Evolutionary conservation across 2,329 filamentous ascomycete genomes (phyloP).

Genomic region (Hypoxylon sp.): DNA sequence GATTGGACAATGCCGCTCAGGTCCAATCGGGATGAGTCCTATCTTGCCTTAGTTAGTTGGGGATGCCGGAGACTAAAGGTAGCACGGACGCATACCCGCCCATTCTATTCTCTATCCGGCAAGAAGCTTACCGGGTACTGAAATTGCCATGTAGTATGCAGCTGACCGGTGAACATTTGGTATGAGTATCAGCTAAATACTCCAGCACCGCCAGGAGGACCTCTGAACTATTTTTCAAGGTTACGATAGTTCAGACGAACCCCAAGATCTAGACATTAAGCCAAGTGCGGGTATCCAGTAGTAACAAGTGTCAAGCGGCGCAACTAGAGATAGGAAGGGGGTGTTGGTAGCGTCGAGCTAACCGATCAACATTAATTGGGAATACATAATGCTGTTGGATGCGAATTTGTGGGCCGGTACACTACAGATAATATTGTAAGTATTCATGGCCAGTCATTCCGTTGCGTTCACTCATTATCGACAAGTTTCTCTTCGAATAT

Average conservation of each 20-base stretch:
- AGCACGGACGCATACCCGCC: slow-evolving; percentile 23
- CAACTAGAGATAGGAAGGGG: slow-evolving; percentile 21
- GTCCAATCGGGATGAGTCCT: slow-evolving; percentile 36
- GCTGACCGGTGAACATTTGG: neutral
- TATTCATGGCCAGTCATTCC: slow-evolving; percentile 8
- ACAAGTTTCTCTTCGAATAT: slow-evolving; percentile 11
- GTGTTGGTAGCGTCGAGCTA: slow-evolving; percentile 18
- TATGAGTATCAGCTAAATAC: slow-evolving; percentile 15
- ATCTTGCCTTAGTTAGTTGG: slow-evolving; percentile 25
- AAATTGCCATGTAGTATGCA: slow-evolving; percentile 31
- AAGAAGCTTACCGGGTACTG: slow-evolving; percentile 24
- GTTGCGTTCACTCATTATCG: slow-evolving; percentile 15
- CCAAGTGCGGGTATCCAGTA: slow-evolving; percentile 13
- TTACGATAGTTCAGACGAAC: slow-evolving; percentile 13
- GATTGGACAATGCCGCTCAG: slow-evolving; percentile 14
- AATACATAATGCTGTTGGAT: slow-evolving; percentile 23
- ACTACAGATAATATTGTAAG: slow-evolving; percentile 28
- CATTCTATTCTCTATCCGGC: slow-evolving; percentile 25
- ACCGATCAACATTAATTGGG: slow-evolving; percentile 5
- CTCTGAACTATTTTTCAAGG: slow-evolving; percentile 13
- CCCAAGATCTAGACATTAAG: slow-evolving; percentile 28
- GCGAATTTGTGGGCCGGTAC: slow-evolving; percentile 17
- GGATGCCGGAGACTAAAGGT: slow-evolving; percentile 36
- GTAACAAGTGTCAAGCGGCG: neutral
- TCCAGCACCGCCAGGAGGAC: slow-evolving; percentile 9